Percentiles rank a stretch among this genome's conserved stretches.
Evolutionary conservation across 169 alveolate genomes (phyloP).

Genomic region (Miamiensis avidus): DNA sequence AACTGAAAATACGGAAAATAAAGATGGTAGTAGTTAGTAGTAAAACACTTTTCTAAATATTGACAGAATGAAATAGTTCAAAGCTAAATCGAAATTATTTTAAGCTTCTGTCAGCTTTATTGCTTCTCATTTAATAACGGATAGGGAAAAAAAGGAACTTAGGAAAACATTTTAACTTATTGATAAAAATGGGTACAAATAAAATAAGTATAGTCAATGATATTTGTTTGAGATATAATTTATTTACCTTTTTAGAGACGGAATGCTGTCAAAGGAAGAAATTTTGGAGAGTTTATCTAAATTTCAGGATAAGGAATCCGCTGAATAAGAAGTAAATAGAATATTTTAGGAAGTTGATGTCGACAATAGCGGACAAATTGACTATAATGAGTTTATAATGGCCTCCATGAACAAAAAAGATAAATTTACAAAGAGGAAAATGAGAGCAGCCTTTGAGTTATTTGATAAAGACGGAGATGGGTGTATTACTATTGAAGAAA

Average conservation of each 20-base stretch:
- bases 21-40: no score
- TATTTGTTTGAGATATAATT: no score
- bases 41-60: not conserved
- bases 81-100: not conserved
- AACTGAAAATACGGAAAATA: not conserved
- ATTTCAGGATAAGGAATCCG: not conserved
- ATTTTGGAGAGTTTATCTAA: not conserved
- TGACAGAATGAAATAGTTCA: conserved; percentile 3
- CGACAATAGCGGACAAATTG: conserved; percentile 22
- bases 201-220: not conserved
- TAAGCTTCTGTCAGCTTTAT: conserved; percentile 8
- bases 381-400: conserved; percentile 16
- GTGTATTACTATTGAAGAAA: conserved; percentile 53
- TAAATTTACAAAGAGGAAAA: not conserved
- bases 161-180: no score
- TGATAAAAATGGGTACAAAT: not conserved
- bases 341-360: conserved; percentile 10
- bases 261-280: conserved; percentile 6
- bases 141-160: conserved; percentile 11
- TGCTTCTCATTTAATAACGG: conserved; percentile 1
- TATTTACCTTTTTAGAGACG: not conserved
- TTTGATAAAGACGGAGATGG: conserved; percentile 62
- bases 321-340: not conserved
- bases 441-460: conserved; percentile 42
- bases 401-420: conserved; percentile 25